phyloP scores from a whole-genome alignment of 345 rosid genomes.

The Bruguiera sexangula region DNA sequence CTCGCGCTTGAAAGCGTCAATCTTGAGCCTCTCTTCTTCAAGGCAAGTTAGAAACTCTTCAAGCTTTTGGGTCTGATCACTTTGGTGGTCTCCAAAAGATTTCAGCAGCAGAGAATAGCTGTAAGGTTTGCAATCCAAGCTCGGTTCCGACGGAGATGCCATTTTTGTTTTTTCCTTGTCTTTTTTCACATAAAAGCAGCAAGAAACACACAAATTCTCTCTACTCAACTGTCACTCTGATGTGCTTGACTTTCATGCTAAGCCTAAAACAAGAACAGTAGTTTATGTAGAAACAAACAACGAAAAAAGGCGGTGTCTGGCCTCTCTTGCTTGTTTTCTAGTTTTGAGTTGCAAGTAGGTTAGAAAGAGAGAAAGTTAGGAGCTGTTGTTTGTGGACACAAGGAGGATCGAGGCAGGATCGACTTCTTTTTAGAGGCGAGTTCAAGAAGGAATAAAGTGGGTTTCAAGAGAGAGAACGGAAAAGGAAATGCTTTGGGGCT shows the following conservation, averaged over 20 bases:
- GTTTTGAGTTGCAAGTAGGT: constrained; percentile 22
- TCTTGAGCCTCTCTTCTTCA: constrained; percentile 91
- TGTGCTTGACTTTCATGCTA: constrained; percentile 23
- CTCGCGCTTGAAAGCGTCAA: constrained; percentile 98
- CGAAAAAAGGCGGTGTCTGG: constrained; percentile 31
- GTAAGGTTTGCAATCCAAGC: constrained; percentile 80
- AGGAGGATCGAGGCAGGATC: constrained; percentile 60
- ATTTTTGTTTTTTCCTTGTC: constrained; percentile 14
- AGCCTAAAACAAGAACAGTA: constrained; percentile 9
- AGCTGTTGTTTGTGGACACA: constrained; percentile 55
- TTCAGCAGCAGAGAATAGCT: constrained; percentile 85
- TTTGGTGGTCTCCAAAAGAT: constrained; percentile 70
- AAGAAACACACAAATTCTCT: constrained; percentile 4
- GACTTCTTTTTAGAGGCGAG: constrained; percentile 57
- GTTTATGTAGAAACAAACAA: constrained; percentile 35
- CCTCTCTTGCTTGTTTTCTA: constrained; percentile 28
- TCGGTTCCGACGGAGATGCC: constrained; percentile 81
- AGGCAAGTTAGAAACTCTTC: constrained; percentile 81
- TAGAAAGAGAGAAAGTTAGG: constrained; percentile 33
- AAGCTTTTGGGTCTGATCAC: constrained; percentile 66
- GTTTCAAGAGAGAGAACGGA: constrained; percentile 22
- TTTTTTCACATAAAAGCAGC: background rate
- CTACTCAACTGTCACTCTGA: constrained; percentile 9
- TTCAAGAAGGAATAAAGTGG: constrained; percentile 53
- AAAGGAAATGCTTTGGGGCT: constrained; percentile 38